Percentiles rank a stretch among this genome's conserved stretches.
phyloP scores from a whole-genome alignment of 75 land plant genomes.

The Cunninghamia lanceolata region DNA sequence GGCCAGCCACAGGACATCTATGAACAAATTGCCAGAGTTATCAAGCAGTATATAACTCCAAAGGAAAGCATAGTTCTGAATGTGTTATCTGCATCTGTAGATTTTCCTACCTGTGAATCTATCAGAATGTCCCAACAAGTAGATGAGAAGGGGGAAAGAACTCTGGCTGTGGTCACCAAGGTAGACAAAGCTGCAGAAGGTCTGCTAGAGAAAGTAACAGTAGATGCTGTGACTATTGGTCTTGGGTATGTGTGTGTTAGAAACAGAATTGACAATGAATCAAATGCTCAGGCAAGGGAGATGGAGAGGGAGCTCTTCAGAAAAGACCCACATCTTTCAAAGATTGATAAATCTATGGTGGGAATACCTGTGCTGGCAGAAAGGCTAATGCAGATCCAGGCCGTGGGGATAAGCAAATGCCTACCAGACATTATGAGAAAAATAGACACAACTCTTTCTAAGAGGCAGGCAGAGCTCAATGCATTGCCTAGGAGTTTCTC shows the following conservation, averaged over 20 bases:
- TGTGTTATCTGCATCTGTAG: conserved; percentile 32
- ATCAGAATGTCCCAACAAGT: conserved; percentile 34
- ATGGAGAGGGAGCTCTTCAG: conserved; percentile 22
- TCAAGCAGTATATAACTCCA: conserved; percentile 22
- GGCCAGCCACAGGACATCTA: conserved; percentile 35
- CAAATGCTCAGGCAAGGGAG: conserved; percentile 16
- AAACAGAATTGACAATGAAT: conserved; percentile 20
- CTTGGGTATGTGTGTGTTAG: conserved; percentile 36
- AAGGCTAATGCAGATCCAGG: conserved; percentile 29
- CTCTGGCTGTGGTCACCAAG: conserved; percentile 40
- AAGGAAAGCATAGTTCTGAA: conserved; percentile 36
- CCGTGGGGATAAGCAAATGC: conserved; percentile 13
- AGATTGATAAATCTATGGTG: conserved; percentile 15
- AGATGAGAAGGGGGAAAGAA: conserved; percentile 28
- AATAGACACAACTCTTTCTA: conserved; percentile 17
- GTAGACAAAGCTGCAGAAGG: conserved; percentile 37
- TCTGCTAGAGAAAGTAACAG: conserved; percentile 31
- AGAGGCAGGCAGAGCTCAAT: conserved; percentile 10
- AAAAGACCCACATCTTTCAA: conserved; percentile 14
- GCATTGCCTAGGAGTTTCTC: conserved; percentile 12
- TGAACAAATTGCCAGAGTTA: conserved; percentile 25
- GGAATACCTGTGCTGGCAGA: conserved; percentile 27
- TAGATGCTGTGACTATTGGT: conserved; percentile 33
- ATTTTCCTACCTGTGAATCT: conserved; percentile 37
- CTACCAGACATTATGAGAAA: conserved; percentile 14